phyloP scores from a whole-genome alignment of 2,329 filamentous ascomycete genomes.

The Colletotrichum sp. region DNA sequence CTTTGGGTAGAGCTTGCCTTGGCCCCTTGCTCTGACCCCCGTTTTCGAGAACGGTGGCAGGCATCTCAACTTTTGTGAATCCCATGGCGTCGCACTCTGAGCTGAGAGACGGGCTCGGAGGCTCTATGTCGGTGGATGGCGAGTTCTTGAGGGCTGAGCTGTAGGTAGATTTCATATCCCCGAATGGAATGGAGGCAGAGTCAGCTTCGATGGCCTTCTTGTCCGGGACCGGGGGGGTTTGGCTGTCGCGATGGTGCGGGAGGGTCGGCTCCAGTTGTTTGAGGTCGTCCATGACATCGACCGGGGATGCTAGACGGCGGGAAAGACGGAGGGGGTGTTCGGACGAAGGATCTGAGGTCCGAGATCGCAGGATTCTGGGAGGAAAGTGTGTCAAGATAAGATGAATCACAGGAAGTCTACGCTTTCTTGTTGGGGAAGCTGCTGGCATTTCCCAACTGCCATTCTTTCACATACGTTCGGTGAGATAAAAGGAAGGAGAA shows the following conservation, averaged over 20 bases:
- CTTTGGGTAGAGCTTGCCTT: slow-evolving; percentile 16
- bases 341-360: neutral
- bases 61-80: slow-evolving; percentile 12
- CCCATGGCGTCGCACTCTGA: neutral
- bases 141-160: neutral
- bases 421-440: neutral
- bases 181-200: neutral
- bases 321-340: neutral
- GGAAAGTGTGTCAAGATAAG: neutral
- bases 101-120: neutral
- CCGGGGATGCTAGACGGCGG: neutral
- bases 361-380: neutral
- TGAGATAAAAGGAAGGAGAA: neutral
- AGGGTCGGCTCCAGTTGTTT: neutral
- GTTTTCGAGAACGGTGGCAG: neutral
- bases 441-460: neutral
- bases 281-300: slow-evolving; percentile 21
- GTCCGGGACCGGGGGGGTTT: neutral
- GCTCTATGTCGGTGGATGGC: neutral
- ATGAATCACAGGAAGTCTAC: neutral
- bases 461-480: neutral
- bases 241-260: neutral
- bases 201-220: neutral
- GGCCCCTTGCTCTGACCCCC: neutral
- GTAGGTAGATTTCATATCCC: neutral